phyloP scores from a whole-genome alignment of 352 stramenopile genomes.

The Globisporangium megalacanthum region DNA sequence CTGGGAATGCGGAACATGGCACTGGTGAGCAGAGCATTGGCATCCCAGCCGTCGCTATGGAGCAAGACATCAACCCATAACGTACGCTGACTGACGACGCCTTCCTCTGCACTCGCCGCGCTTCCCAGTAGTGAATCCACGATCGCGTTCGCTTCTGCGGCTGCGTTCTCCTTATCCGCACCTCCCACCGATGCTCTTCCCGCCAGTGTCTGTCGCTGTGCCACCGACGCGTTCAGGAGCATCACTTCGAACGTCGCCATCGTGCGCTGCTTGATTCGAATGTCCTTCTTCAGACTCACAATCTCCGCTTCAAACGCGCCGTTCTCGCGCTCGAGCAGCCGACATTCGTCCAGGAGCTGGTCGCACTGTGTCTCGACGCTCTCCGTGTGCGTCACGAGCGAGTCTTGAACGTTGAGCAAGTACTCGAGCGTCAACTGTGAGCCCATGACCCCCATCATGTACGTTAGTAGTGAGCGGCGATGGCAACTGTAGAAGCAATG shows the following conservation, averaged over 20 bases:
- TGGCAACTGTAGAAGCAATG: not conserved
- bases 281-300: conserved; percentile 61
- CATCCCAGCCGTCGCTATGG: too few relatives aligned
- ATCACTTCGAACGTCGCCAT: conserved; percentile 80
- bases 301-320: conserved; percentile 54
- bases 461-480: too few relatives aligned
- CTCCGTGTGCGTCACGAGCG: conserved; percentile 58
- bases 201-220: conserved; percentile 15
- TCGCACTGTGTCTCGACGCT: conserved; percentile 67
- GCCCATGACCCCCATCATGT: too few relatives aligned
- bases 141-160: conserved; percentile 22
- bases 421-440: conserved; percentile 80
- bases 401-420: conserved; percentile 80
- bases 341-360: conserved; percentile 48
- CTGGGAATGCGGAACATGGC: conserved; percentile 10
- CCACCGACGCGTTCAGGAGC: conserved; percentile 53
- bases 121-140: conserved; percentile 28
- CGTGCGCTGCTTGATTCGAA: conserved; percentile 74
- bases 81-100: conserved; percentile 25
- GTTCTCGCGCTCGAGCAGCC: conserved; percentile 60
- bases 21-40: not conserved
- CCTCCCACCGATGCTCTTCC: conserved; percentile 1
- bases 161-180: conserved; percentile 35
- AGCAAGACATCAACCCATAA: not conserved
- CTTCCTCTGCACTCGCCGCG: conserved; percentile 3